Base-by-base conservation (phyloP, 768 basidiomycete species). In the Tulasnella calospora region DNA sequence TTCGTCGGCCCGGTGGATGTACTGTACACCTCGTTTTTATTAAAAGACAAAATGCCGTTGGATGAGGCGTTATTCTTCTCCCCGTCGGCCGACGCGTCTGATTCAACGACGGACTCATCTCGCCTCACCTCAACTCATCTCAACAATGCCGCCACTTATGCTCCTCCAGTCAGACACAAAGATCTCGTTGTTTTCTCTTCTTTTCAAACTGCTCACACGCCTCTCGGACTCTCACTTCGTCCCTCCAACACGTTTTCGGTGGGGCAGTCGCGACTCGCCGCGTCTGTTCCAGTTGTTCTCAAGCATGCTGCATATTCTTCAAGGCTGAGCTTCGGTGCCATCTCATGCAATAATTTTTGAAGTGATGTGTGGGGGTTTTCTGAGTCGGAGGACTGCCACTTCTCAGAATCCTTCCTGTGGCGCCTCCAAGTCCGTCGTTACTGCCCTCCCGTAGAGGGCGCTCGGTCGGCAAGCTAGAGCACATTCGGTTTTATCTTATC, bases 161-260 rank as follows among this genome's bases (percentile, higher is more conserved):
- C 61, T 67, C 61, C n/a, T 33, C 61, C 61, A 67, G 30, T 33
- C 30, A 67, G 2, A 33, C 61, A 33, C n/a, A 67, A 33, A 27
- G 47, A 67, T 67, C n/a, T 67, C 61, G 15, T 30, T 67, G 33
- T 15, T 27, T 33, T 33, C 6, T 67, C 13, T 33, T 33, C 5
- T 67, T 67, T 67, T n/a, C 21, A 67, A 67, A 27, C 61, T 67
- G 61, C 61, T 67, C 61, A n/a, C 61, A 67, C 61, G 61, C 23
- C 61, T 67, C 33, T 30, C 61, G 61, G 61, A 30, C 61, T 67
- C 61, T 67, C 61, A 67, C 61, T 67, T 67, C n/a, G 33, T 67
- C 61, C 61, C 61, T 67, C 61, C 61, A 67, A 67, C 61, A 67
- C 61, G 61, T 67, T 67, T 33, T 33, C 61, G 27, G 33, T 33